Conservation (phyloP, 768 basidiomycete species). For the Saitozyma podzolica region DNA sequence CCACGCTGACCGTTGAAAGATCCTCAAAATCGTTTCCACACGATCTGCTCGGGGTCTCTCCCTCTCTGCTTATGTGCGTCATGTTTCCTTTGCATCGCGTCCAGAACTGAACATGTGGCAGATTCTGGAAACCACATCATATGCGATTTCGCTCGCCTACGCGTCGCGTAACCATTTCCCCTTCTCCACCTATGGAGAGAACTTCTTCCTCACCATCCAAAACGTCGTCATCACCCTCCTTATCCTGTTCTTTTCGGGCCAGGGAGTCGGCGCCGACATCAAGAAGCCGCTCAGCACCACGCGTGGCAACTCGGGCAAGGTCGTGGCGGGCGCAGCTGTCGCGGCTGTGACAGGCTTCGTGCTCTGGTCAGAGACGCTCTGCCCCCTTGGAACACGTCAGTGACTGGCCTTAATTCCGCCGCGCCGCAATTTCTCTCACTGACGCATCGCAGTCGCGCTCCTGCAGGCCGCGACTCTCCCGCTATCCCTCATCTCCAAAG, state of each 20-base stretch:
- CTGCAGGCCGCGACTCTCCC: conserved; percentile 87
- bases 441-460: conserved; percentile 57
- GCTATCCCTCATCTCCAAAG: conserved; percentile 84
- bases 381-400: conserved; percentile 45
- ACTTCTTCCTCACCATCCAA: conserved; percentile 86
- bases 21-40: conserved; percentile 43
- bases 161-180: conserved; percentile 82
- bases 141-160: conserved; percentile 86
- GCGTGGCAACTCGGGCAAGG: conserved; percentile 24
- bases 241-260: conserved; percentile 65
- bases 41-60: conserved; percentile 83
- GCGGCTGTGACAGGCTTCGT: conserved; percentile 28
- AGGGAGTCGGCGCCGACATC: conserved; percentile 10
- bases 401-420: neutral
- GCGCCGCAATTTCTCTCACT: neutral
- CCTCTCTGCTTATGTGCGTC: conserved; percentile 68
- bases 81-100: neutral
- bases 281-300: conserved; percentile 10
- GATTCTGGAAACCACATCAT: conserved; percentile 80
- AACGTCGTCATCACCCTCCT: conserved; percentile 84
- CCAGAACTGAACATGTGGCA: conserved; percentile 18
- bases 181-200: conserved; percentile 97
- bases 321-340: conserved; percentile 30
- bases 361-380: conserved; percentile 39
- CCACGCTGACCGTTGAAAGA: conserved; percentile 14